A percentile compares a stretch with the other conserved stretches of the same genome.
These are phyloP conservation scores for Styphnolobium japonicum DNA, from an alignment of 306 rosid genomes.

Conservation along the genomic window DNA sequence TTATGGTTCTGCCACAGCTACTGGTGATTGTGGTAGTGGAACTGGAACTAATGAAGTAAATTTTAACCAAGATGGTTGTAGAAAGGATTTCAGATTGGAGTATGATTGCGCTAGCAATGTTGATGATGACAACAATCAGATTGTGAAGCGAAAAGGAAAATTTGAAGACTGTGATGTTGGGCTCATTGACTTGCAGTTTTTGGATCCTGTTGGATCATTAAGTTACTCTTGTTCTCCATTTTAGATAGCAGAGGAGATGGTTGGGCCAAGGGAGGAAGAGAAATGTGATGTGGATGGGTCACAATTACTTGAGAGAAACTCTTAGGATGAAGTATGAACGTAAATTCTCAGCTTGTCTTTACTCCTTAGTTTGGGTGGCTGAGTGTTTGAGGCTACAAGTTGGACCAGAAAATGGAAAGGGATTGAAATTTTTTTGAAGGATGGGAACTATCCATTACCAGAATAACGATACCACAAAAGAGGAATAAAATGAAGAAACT, in stretches of 20 bases:
- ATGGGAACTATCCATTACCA: neutral
- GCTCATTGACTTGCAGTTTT: constrained; percentile 27
- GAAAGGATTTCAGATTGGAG: neutral
- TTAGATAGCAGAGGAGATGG: constrained; percentile 40
- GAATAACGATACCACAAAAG: neutral
- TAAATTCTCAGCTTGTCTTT: constrained; percentile 43
- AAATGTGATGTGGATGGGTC: constrained; percentile 18
- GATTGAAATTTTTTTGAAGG: neutral
- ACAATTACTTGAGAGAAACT: constrained; percentile 27
- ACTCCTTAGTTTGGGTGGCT: constrained; percentile 40
- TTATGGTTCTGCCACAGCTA: constrained; percentile 11
- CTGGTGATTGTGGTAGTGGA: constrained; percentile 5
- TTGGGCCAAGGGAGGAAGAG: constrained; percentile 27
- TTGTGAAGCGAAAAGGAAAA: neutral
- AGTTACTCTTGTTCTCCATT: constrained; percentile 27
- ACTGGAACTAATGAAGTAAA: constrained; percentile 24
- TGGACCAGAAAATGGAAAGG: constrained; percentile 31
- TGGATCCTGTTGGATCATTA: constrained; percentile 26
- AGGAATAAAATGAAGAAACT: neutral
- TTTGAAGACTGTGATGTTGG: constrained; percentile 26
- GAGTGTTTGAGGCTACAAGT: constrained; percentile 48
- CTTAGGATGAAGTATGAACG: constrained; percentile 41
- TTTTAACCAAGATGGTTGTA: constrained; percentile 16
- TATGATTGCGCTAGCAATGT: constrained; percentile 14
- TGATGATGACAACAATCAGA: constrained; percentile 17